These are phyloP conservation scores for Podaxis rugospora DNA, from an alignment of 768 basidiomycete genomes.

Conservation along the genomic window DNA sequence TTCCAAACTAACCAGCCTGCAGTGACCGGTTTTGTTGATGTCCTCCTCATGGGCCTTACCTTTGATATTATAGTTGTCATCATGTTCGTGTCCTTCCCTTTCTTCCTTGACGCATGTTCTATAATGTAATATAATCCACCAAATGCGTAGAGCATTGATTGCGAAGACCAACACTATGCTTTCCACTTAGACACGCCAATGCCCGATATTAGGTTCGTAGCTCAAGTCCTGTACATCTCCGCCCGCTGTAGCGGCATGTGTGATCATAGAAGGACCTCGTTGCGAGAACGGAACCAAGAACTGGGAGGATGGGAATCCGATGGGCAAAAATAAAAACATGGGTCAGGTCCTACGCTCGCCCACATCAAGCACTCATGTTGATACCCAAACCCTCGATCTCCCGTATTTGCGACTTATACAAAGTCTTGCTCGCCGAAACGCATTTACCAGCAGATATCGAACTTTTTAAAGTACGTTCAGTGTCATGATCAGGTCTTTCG, in stretches of 20 bases:
- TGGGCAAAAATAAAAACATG: background rate
- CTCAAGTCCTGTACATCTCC: background rate
- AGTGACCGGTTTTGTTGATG: slow-evolving; percentile 51
- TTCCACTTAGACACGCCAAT: background rate
- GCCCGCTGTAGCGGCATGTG: background rate
- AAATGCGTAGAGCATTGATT: background rate
- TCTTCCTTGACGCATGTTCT: background rate
- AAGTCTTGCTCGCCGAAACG: background rate
- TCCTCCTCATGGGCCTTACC: background rate
- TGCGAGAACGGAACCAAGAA: background rate
- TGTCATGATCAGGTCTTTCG: background rate
- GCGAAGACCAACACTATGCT: background rate
- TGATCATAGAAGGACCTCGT: background rate
- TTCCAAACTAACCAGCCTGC: background rate
- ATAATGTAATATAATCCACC: background rate
- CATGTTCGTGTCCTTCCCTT: background rate
- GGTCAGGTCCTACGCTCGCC: background rate
- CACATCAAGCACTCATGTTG: background rate
- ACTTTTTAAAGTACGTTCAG: background rate
- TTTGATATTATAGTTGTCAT: background rate
- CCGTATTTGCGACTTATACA: background rate
- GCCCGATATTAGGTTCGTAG: background rate
- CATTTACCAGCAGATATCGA: background rate
- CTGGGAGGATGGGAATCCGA: background rate
- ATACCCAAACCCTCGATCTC: background rate